phyloP scores from a whole-genome alignment of 768 basidiomycete genomes.

The Termitomyces bulborhizus region DNA sequence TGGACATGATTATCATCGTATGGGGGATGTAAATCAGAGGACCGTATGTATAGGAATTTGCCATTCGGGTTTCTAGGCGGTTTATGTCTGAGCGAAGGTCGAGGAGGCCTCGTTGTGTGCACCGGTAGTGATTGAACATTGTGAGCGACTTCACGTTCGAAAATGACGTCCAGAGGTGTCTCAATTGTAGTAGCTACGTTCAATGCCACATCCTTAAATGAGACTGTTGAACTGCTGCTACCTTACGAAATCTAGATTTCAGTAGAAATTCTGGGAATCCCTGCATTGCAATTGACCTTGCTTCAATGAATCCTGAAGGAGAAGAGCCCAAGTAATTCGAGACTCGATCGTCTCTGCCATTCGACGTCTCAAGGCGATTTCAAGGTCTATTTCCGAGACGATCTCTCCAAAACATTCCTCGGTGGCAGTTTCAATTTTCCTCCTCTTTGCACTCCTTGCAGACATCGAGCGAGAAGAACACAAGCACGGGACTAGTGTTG shows the following conservation, averaged over 20 bases:
- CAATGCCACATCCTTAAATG: slow-evolving; percentile 34
- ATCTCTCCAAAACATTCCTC: slow-evolving; percentile 16
- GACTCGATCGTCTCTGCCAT: slow-evolving; percentile 34
- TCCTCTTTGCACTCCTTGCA: slow-evolving; percentile 8
- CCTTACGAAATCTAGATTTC: slow-evolving; percentile 1
- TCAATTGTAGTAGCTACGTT: slow-evolving; percentile 35
- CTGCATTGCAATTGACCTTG: slow-evolving; percentile 18
- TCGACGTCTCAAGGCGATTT: slow-evolving; percentile 38
- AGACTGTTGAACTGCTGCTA: slow-evolving; percentile 16
- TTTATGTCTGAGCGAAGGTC: slow-evolving; percentile 21
- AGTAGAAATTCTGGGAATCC: background rate
- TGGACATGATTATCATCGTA: slow-evolving; percentile 17
- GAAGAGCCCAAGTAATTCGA: slow-evolving; percentile 43
- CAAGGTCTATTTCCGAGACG: slow-evolving; percentile 35
- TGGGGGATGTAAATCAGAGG: slow-evolving; percentile 17
- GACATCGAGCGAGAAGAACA: slow-evolving; percentile 2
- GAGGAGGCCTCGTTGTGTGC: slow-evolving; percentile 14
- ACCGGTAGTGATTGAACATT: slow-evolving; percentile 16
- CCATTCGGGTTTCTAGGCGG: slow-evolving; percentile 13
- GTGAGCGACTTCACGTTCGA: slow-evolving; percentile 22
- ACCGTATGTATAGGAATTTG: slow-evolving; percentile 35
- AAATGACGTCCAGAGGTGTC: slow-evolving; percentile 30
- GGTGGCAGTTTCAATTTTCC: slow-evolving; percentile 9
- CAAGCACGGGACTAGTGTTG: background rate
- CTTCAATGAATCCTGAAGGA: slow-evolving; percentile 31